Conservation (phyloP, 768 basidiomycete species). For the Lyophyllum decastes region DNA sequence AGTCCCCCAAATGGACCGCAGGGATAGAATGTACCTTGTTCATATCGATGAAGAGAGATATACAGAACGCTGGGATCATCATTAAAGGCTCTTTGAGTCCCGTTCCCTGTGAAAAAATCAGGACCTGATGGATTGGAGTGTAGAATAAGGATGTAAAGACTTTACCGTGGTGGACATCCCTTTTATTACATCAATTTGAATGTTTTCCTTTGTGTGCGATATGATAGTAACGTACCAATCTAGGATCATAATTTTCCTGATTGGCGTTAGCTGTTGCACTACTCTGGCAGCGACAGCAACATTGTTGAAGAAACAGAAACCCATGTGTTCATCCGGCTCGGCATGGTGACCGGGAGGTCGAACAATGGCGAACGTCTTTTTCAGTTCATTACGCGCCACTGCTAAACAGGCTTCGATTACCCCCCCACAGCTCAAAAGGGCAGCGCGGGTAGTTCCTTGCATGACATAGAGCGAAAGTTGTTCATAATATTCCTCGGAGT, state of each 20-base stretch:
- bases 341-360: slow-evolving; percentile 98
- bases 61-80: slow-evolving; percentile 92
- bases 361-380: slow-evolving; percentile 93
- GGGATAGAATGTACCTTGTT: slow-evolving; percentile 90
- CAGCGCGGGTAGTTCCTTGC: slow-evolving; percentile 79
- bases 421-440: slow-evolving; percentile 89
- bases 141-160: no score
- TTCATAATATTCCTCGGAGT: slow-evolving; percentile 84
- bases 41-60: slow-evolving; percentile 94
- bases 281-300: slow-evolving; percentile 91
- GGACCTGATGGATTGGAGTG: neutral
- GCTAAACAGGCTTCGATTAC: slow-evolving; percentile 89
- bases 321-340: slow-evolving; percentile 98
- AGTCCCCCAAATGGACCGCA: slow-evolving; percentile 88
- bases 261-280: slow-evolving; percentile 64
- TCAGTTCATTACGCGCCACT: slow-evolving; percentile 76
- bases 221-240: slow-evolving; percentile 73
- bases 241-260: slow-evolving; percentile 86
- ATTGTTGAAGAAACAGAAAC: slow-evolving; percentile 99
- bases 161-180: slow-evolving; percentile 87
- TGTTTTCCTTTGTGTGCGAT: neutral
- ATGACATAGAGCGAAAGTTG: slow-evolving; percentile 92
- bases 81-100: slow-evolving; percentile 94
- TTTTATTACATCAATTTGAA: slow-evolving; percentile 24
- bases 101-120: slow-evolving; percentile 71